phyloP scores from a whole-genome alignment of 768 basidiomycete species.

The Termitomyces sp. region DNA sequence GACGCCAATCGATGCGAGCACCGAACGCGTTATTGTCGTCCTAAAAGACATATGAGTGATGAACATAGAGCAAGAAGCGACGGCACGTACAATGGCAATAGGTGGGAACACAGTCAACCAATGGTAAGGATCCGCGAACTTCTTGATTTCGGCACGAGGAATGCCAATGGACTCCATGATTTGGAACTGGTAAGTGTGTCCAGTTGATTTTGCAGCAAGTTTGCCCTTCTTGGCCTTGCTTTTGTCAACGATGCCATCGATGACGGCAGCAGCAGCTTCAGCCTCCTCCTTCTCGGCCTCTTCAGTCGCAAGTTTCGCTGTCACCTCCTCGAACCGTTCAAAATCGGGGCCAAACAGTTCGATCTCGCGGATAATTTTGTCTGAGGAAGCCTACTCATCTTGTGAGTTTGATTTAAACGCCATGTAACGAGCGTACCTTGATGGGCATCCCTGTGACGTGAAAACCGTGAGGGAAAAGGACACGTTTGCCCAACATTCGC shows the following conservation, averaged over 20 bases:
- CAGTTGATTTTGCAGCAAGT: constrained; percentile 87
- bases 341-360: constrained; percentile 93
- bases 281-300: constrained; percentile 40
- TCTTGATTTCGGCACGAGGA: constrained; percentile 85
- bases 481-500: constrained; percentile 90
- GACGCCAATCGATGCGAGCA: constrained; percentile 96
- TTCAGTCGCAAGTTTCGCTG: constrained; percentile 39
- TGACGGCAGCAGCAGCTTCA: constrained; percentile 29
- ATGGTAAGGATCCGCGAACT: constrained; percentile 91
- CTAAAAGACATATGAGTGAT: constrained; percentile 13
- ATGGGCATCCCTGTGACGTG: constrained; percentile 99
- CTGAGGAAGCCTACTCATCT: constrained; percentile 73
- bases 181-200: constrained; percentile 96
- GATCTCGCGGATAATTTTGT: constrained; percentile 97
- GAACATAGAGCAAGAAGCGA: not conserved
- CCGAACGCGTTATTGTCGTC: constrained; percentile 82
- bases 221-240: constrained; percentile 96
- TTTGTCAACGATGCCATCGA: constrained; percentile 42
- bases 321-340: constrained; percentile 53
- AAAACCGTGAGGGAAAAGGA: constrained; percentile 95
- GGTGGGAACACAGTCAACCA: constrained; percentile 97
- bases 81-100: constrained; percentile 51
- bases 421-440: constrained; percentile 60
- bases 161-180: constrained; percentile 95
- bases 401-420: not conserved